Evolutionary conservation across 768 basidiomycete species (phyloP).

Genomic region (Mycena indigotica): DNA sequence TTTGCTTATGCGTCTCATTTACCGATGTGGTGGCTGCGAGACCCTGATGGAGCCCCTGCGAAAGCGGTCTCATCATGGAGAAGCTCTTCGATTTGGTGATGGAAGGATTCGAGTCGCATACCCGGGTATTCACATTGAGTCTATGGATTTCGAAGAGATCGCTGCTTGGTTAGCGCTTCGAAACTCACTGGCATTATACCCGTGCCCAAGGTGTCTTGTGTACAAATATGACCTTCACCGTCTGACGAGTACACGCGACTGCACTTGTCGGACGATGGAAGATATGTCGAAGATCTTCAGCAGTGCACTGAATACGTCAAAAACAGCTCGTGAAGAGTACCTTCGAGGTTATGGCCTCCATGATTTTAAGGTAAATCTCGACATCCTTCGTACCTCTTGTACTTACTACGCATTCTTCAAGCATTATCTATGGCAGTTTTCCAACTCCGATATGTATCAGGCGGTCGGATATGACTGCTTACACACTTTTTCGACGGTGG

Average conservation of each 20-base stretch:
- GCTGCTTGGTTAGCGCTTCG: conserved; percentile 12
- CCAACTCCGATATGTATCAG: conserved; percentile 6
- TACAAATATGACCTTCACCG: conserved; percentile 8
- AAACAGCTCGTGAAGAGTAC: conserved; percentile 5
- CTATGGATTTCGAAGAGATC: conserved; percentile 18
- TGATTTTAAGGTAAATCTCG: conserved; percentile 6
- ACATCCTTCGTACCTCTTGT: background rate
- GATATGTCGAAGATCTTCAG: conserved; percentile 1
- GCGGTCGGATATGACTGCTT: conserved; percentile 10
- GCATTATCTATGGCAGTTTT: conserved; percentile 15
- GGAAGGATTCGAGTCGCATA: conserved; percentile 8
- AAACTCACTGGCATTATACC: conserved; percentile 6
- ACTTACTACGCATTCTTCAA: background rate
- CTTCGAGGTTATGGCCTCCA: conserved; percentile 14
- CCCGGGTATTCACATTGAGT: conserved; percentile 18
- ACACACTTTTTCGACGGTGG: conserved; percentile 11
- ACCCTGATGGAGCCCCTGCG: conserved; percentile 7
- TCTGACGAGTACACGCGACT: background rate
- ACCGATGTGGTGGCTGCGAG: conserved; percentile 8
- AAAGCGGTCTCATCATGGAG: conserved; percentile 11
- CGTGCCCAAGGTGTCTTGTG: conserved; percentile 17
- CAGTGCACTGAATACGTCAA: background rate
- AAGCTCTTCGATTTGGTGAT: conserved; percentile 14
- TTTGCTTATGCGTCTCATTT: conserved; percentile 11
- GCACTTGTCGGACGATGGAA: conserved; percentile 1